A percentile compares a stretch with the other conserved stretches of the same genome.
These are phyloP conservation scores for Casuarina glauca DNA, from an alignment of 306 rosid genomes.

Conservation along the genomic window DNA sequence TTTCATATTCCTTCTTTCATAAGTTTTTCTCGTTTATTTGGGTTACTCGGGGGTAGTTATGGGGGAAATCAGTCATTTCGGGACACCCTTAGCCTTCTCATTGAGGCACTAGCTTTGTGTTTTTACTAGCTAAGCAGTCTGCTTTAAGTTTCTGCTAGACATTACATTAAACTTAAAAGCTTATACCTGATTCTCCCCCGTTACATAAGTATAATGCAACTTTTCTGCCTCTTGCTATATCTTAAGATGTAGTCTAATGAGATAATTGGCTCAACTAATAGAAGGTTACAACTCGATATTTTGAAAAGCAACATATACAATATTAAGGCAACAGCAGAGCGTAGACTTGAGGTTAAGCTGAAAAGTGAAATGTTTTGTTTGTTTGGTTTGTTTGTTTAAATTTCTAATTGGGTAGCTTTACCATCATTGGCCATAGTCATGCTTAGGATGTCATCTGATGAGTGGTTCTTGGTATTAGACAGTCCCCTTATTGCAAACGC, in stretches of 20 bases:
- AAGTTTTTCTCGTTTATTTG: background rate
- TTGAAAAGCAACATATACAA: background rate
- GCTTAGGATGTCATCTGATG: background rate
- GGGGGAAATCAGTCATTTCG: background rate
- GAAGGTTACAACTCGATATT: background rate
- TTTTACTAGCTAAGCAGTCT: background rate
- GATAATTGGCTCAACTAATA: background rate
- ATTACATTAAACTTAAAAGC: background rate
- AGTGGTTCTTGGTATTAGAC: conserved; percentile 8
- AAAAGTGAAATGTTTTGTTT: background rate
- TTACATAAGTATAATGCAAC: background rate
- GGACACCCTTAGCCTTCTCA: background rate
- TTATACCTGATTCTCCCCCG: background rate
- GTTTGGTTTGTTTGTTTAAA: background rate
- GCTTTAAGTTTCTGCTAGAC: background rate
- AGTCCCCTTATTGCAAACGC: background rate
- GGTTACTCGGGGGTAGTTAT: background rate
- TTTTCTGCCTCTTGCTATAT: background rate
- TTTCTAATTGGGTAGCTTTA: background rate
- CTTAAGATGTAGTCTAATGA: background rate
- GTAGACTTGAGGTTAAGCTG: background rate
- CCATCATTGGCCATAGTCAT: background rate
- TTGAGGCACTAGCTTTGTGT: background rate
- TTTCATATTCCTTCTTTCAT: no score
- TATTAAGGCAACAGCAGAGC: background rate